These are phyloP conservation scores for Bipolaris oryzae DNA, from an alignment of 2,329 filamentous ascomycete genomes.

Conservation along the genomic window DNA sequence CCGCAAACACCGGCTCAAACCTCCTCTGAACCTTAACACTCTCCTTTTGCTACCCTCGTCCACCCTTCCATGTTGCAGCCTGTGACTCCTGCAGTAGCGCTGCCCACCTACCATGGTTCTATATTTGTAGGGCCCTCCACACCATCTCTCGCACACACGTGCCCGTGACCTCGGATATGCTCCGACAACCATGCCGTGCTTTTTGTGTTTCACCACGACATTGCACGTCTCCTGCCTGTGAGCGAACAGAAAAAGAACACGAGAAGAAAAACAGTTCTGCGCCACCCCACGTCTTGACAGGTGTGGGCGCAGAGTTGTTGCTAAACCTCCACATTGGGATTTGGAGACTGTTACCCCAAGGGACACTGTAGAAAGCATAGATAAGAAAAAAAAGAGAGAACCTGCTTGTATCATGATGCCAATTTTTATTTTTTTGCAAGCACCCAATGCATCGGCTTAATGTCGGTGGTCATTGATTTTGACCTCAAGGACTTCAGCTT, in stretches of 20 bases:
- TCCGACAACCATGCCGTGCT: background rate
- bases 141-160: background rate
- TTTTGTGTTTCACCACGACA: conserved; percentile 2
- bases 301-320: background rate
- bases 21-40: background rate
- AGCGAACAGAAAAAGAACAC: background rate
- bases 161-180: background rate
- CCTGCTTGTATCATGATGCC: background rate
- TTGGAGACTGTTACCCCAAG: background rate
- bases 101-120: background rate
- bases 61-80: background rate
- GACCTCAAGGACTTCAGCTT: background rate
- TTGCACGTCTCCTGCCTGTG: too few species aligned
- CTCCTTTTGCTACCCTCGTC: background rate
- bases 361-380: background rate
- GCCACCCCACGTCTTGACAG: background rate
- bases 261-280: background rate
- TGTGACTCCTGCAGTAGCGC: conserved; percentile 6
- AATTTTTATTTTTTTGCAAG: background rate
- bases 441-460: background rate
- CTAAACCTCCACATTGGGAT: background rate
- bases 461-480: background rate
- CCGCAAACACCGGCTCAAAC: background rate
- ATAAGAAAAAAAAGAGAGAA: background rate
- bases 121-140: background rate